Base-by-base conservation (phyloP, 805 yeast genomes). In the Starmera dryadoides region DNA sequence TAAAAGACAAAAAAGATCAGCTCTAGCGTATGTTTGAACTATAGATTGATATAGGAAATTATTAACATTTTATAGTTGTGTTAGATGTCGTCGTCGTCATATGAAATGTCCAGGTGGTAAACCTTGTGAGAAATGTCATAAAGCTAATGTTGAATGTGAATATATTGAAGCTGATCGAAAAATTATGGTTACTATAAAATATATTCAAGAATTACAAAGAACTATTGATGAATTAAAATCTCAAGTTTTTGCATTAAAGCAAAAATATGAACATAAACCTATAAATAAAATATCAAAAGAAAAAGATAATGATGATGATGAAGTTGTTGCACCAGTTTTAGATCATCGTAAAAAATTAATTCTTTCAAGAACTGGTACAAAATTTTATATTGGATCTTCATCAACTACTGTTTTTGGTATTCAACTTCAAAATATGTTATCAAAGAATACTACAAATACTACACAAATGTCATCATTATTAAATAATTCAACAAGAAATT, bases 321-420 rank as follows among this genome's bases (percentile, higher is more conserved):
- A 80, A 47, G 76, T 81, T 8, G 79, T 81, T 4, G 81, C 83
- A 2, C 86, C 86, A 10, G 79, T 83, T 39, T 67, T 83, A 17
- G 86, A 81, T 47, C 76, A 78, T 46, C 76, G 79, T 48, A 87
- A 91, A 2, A 69, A 86, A 38, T 61, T 84, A 31, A 77, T 84
- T 3, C 81, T 81, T 48, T 80, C 88, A 0, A 67, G 86, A 44
- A 80, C 87, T 1, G 89, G 91, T 4, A 86, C 81, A 49, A 71
- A 77, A 41, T 73, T 82, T 30, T 84, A 82, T 52, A 84, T 82
- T 28, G 94, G 94, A 0, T 79, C 88, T 1, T 81, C 89, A 0
- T 82, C 91, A 1, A 83, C 84, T 88, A 82, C 93, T 0, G 58
- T 83, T 15, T 84, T 84, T 56, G 89, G 89, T 6, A 62, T 84